Percentiles rank a stretch among this genome's conserved stretches.
These are phyloP conservation scores for Halocafeteria seosinensis DNA, from an alignment of 108 stramenopile genomes.

Conservation along the genomic window DNA sequence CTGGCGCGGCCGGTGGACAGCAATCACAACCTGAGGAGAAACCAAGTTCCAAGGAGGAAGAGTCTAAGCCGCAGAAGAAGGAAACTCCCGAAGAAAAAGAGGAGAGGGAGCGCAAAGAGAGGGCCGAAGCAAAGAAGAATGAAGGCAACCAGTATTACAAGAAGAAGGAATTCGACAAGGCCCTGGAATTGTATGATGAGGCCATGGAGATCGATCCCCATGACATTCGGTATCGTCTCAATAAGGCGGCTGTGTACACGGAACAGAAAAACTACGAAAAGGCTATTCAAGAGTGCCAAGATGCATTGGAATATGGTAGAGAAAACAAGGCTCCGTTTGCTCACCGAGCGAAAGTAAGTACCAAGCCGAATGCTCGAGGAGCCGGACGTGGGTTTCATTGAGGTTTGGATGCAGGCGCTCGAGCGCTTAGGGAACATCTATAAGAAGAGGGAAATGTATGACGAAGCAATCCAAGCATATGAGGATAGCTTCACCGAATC, in stretches of 20 bases:
- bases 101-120: slow-evolving; percentile 55
- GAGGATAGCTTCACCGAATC: slow-evolving; percentile 59
- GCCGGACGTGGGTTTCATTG: no score
- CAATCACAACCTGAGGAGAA: slow-evolving; percentile 11
- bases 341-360: slow-evolving; percentile 85
- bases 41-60: background rate
- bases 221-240: slow-evolving; percentile 77
- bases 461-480: slow-evolving; percentile 68
- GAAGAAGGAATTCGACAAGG: slow-evolving; percentile 73
- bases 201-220: slow-evolving; percentile 71
- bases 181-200: slow-evolving; percentile 81
- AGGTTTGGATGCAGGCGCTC: no score
- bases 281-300: slow-evolving; percentile 55
- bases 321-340: slow-evolving; percentile 67
- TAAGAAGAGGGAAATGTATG: slow-evolving; percentile 67
- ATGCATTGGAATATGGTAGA: slow-evolving; percentile 76
- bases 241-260: slow-evolving; percentile 91
- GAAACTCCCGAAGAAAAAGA: slow-evolving; percentile 58
- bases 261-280: slow-evolving; percentile 69
- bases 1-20: slow-evolving; percentile 33
- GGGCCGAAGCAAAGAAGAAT: slow-evolving; percentile 57
- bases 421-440: slow-evolving; percentile 76
- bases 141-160: slow-evolving; percentile 82
- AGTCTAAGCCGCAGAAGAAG: slow-evolving; percentile 3
- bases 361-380: no score